Conservation (phyloP, 768 basidiomycete species). For the Scleroderma citrinum region DNA sequence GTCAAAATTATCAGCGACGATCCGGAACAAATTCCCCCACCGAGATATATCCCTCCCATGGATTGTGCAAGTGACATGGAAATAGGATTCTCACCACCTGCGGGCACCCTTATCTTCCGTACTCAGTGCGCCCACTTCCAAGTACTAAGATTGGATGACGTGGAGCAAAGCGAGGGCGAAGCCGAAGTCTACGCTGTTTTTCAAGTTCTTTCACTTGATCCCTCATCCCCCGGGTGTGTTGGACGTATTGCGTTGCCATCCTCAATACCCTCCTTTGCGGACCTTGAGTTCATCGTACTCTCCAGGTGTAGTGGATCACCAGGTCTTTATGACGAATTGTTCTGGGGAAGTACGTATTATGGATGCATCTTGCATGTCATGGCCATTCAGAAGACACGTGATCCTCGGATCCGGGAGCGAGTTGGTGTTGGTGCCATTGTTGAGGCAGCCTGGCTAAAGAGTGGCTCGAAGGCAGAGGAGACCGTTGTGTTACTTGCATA, state of each 20-base stretch:
- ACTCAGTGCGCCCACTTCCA: constrained; percentile 10
- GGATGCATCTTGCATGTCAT: constrained; percentile 13
- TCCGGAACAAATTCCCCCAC: too few relatives aligned
- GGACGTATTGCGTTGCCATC: constrained; percentile 16
- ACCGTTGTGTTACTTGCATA: not conserved
- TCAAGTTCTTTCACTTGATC: not conserved
- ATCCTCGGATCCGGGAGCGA: constrained; percentile 10
- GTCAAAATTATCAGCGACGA: too few relatives aligned
- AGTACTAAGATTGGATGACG: not conserved
- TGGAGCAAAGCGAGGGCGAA: not conserved
- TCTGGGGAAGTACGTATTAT: constrained; percentile 3
- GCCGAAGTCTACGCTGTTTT: not conserved
- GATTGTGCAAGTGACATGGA: not conserved
- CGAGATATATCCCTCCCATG: constrained; percentile 4
- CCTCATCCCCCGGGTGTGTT: not conserved
- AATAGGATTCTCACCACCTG: constrained; percentile 1
- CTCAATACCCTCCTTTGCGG: constrained; percentile 5
- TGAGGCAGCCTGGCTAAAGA: constrained; percentile 14
- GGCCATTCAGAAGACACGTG: constrained; percentile 10
- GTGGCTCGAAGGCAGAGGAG: not conserved
- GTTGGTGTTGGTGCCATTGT: constrained; percentile 15
- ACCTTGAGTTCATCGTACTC: constrained; percentile 14
- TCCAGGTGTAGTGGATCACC: constrained; percentile 5
- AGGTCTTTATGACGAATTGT: constrained; percentile 10
- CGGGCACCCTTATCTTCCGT: constrained; percentile 18